phyloP scores from a whole-genome alignment of 2,329 filamentous ascomycete species.

The Waltergamsia citrina region DNA sequence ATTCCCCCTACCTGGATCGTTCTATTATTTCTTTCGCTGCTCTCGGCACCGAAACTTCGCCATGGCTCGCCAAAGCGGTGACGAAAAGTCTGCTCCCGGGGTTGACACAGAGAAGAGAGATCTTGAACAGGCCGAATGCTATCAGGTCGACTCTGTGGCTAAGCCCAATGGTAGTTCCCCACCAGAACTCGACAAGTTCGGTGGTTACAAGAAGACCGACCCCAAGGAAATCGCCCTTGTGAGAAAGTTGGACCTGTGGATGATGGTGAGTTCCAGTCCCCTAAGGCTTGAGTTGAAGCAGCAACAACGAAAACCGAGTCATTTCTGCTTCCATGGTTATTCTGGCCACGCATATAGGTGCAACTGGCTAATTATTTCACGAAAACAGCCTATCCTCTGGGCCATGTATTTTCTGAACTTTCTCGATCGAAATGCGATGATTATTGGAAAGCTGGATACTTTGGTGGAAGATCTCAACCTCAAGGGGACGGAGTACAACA shows the following conservation, averaged over 20 bases:
- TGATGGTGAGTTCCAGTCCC: slow-evolving; percentile 10
- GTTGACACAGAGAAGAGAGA: too few relatives aligned
- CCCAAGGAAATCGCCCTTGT: slow-evolving; percentile 13
- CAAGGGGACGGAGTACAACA: slow-evolving; percentile 17
- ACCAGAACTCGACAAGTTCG: slow-evolving; percentile 13
- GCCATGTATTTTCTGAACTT: slow-evolving; percentile 14
- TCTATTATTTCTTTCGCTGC: too few relatives aligned
- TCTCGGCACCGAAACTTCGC: too few relatives aligned
- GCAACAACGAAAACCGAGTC: too few relatives aligned
- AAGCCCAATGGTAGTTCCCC: too few relatives aligned
- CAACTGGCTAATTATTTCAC: not conserved
- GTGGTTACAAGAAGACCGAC: slow-evolving; percentile 13
- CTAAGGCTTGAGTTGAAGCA: too few relatives aligned
- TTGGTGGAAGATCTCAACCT: slow-evolving; percentile 17
- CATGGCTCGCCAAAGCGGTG: too few relatives aligned
- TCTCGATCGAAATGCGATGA: slow-evolving; percentile 19
- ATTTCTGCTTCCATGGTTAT: too few relatives aligned
- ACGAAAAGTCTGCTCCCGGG: too few relatives aligned
- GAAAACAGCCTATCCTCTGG: slow-evolving; percentile 16
- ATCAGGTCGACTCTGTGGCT: too few relatives aligned
- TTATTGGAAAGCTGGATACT: slow-evolving; percentile 16
- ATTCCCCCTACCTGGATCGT: too few relatives aligned
- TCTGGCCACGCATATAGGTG: not conserved
- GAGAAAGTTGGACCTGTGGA: slow-evolving; percentile 12
- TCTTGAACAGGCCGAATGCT: too few relatives aligned